phyloP scores from a whole-genome alignment of 2,329 filamentous ascomycete genomes.

The Fusarium chuoi region DNA sequence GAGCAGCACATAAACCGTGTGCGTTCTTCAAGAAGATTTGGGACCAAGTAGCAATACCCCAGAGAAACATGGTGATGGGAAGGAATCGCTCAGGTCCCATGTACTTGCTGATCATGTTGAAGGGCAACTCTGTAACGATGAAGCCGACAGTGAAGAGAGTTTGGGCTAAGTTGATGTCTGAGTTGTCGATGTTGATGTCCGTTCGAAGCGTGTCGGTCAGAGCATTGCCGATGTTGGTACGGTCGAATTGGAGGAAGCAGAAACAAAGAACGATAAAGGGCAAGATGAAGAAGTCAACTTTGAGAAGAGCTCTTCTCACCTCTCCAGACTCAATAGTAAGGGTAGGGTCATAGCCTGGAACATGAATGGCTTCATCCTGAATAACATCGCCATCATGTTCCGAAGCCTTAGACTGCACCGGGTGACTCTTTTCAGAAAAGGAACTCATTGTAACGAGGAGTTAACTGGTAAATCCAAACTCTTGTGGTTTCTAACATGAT shows the following conservation, averaged over 20 bases:
- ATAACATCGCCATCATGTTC: constrained; percentile 23
- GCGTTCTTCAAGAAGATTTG: constrained; percentile 45
- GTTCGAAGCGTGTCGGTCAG: constrained; percentile 61
- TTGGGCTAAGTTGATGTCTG: constrained; percentile 63
- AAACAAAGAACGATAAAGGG: constrained; percentile 48
- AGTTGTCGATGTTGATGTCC: constrained; percentile 60
- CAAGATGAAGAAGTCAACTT: constrained; percentile 44
- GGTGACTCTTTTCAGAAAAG: constrained; percentile 15
- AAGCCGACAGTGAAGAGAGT: constrained; percentile 62
- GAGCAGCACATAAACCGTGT: constrained; percentile 37
- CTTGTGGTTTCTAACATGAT: background rate
- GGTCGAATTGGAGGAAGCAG: constrained; percentile 49
- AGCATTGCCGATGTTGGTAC: constrained; percentile 59
- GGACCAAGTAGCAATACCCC: constrained; percentile 45
- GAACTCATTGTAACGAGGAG: constrained; percentile 12
- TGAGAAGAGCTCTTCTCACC: constrained; percentile 26
- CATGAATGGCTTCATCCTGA: constrained; percentile 23
- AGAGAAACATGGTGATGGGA: constrained; percentile 46
- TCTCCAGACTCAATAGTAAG: constrained; percentile 23
- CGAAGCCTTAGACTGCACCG: background rate
- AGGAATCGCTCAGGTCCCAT: constrained; percentile 45
- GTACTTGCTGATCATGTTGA: constrained; percentile 45
- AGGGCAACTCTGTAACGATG: constrained; percentile 54
- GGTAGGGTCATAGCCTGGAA: constrained; percentile 42
- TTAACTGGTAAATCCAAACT: background rate